These are phyloP conservation scores for Auricularia sp. DNA, from an alignment of 768 basidiomycete genomes.

Conservation along the genomic window DNA sequence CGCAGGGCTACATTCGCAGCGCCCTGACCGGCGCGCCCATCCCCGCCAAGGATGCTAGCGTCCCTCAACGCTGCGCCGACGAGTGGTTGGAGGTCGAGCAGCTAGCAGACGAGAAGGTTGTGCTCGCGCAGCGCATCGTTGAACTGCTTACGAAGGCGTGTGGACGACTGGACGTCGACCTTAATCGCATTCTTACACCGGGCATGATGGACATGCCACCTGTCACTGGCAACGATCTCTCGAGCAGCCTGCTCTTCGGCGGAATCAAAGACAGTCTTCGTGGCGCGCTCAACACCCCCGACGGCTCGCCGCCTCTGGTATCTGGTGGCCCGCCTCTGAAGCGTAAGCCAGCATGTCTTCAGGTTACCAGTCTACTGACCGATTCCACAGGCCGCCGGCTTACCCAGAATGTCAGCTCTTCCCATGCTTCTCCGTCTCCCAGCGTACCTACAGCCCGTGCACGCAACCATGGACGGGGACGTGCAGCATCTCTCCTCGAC, in stretches of 20 bases:
- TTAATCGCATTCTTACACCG: conserved; percentile 18
- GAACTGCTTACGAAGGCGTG: conserved; percentile 38
- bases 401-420: not conserved
- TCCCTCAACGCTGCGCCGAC: conserved; percentile 24
- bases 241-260: not conserved
- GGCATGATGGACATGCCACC: conserved; percentile 9
- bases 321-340: not conserved
- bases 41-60: conserved; percentile 23
- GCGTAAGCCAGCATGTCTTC: not conserved
- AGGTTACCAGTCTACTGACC: not conserved
- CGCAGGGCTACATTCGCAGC: conserved; percentile 34
- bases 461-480: conserved; percentile 3
- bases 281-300: conserved; percentile 3
- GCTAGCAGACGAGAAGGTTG: conserved; percentile 34
- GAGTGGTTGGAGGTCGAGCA: conserved; percentile 25
- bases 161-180: conserved; percentile 36
- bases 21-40: conserved; percentile 14
- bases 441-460: not conserved
- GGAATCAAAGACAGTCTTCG: not conserved
- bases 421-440: conserved; percentile 1
- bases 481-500: conserved; percentile 11
- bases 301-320: conserved; percentile 9
- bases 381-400: not conserved
- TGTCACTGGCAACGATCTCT: conserved; percentile 1
- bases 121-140: conserved; percentile 28